Evolutionary conservation across 345 rosid genomes (phyloP), one percentile per base, ranked within the genome.

Genomic region (Euphorbia pulcherrima): DNA sequence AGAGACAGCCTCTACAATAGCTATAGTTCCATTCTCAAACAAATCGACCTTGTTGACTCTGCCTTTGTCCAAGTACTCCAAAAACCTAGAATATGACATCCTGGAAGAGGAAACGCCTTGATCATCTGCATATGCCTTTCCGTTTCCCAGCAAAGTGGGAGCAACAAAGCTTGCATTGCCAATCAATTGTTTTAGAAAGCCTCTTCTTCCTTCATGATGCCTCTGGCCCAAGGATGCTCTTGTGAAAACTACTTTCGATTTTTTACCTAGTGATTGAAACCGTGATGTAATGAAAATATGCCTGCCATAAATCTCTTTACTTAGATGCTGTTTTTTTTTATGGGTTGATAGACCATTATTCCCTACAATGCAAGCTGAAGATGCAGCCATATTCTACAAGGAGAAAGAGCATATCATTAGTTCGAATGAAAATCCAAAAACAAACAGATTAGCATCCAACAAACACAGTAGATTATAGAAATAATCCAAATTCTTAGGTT

Each of bases 1-100:
- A 60, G 97, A 91, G 68, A 91, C 76, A 65, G 96, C 99, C 80
- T 94, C 99, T 63, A 94, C 97, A 68, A 94, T 88, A 69, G 99
- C 99, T 67, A 94, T 94, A 0, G 99, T 94, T 26, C 99, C 99
- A 74, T 91, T 89, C 81, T 91, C 99, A 76, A 79, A 94, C 83
- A 89, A 82, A 82, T 94, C 99, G 5, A 94, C 97, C 72, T 84
- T 94, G 16, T 74, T 83, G 72, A 91, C 97, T 68, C 96, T 84
- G 75, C 81, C 97, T 80, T 89, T 94, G 53, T 94, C 97, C 74
- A 94, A 78, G 74, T 94, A 94, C 87, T 94, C 99, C 33, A 94
- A 79, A 63, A 94, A 94, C 79, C 99, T 85, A 63, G 99, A 94
- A 74, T 94, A 94, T 0, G 99, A 91, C 99, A 94, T 91, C 82